phyloP scores from a whole-genome alignment of 1,284 basidiomycete species.

The Ustilago cynodontis region DNA sequence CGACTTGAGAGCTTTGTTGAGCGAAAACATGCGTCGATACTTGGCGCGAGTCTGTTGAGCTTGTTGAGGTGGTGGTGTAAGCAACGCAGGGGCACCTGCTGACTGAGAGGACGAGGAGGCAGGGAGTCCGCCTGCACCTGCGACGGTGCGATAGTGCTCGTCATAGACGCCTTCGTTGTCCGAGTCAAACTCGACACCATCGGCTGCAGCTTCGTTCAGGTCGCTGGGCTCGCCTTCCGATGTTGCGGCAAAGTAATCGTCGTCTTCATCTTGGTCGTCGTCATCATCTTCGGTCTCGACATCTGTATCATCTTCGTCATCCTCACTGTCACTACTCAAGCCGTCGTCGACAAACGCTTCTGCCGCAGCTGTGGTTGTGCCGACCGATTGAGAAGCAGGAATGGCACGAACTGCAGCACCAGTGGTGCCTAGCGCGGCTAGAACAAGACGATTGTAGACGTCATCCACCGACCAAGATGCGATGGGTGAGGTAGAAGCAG shows the following conservation, averaged over 20 bases:
- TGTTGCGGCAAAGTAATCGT: slow-evolving; percentile 18
- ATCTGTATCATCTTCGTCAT: slow-evolving; percentile 31
- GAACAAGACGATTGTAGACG: slow-evolving; percentile 49
- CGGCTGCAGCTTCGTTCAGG: slow-evolving; percentile 17
- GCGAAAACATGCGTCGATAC: slow-evolving; percentile 41
- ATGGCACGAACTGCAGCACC: slow-evolving; percentile 56
- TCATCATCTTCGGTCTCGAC: slow-evolving; percentile 31
- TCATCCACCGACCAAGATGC: slow-evolving; percentile 42
- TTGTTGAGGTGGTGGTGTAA: slow-evolving; percentile 31
- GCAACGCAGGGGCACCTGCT: slow-evolving; percentile 1
- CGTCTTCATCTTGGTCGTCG: slow-evolving; percentile 26
- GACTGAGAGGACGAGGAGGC: slow-evolving; percentile 2
- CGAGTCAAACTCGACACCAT: slow-evolving; percentile 23
- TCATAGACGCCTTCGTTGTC: slow-evolving; percentile 45
- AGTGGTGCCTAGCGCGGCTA: slow-evolving; percentile 33
- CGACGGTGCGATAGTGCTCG: slow-evolving; percentile 47
- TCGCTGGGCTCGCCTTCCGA: slow-evolving; percentile 42
- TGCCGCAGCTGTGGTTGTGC: slow-evolving; percentile 48
- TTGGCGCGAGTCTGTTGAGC: slow-evolving; percentile 14
- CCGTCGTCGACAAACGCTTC: slow-evolving; percentile 63
- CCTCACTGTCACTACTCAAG: slow-evolving; percentile 48
- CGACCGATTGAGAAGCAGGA: slow-evolving; percentile 61
- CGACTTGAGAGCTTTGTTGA: slow-evolving; percentile 34
- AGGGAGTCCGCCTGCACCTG: slow-evolving; percentile 27
- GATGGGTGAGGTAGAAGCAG: slow-evolving; percentile 5